phyloP scores from a whole-genome alignment of 1,284 basidiomycete species.

The Thelephora terrestris region DNA sequence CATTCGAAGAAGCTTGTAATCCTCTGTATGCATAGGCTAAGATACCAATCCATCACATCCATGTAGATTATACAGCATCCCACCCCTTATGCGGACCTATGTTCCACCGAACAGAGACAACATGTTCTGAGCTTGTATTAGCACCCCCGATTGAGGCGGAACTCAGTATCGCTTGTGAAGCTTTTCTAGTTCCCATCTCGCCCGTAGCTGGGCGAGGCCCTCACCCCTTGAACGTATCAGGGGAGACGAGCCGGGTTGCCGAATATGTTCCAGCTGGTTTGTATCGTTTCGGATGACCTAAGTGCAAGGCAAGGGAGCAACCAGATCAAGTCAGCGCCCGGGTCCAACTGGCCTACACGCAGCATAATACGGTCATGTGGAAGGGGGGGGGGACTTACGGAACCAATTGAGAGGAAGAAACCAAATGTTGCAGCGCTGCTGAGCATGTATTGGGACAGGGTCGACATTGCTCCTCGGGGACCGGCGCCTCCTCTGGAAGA shows the following conservation, averaged over 20 bases:
- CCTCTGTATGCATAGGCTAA: slow-evolving; percentile 6
- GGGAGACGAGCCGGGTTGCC: slow-evolving; percentile 42
- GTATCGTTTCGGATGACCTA: slow-evolving; percentile 73
- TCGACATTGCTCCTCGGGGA: slow-evolving; percentile 76
- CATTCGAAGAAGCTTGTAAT: slow-evolving; percentile 8
- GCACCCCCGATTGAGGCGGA: too few relatives aligned
- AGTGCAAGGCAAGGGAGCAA: slow-evolving; percentile 1
- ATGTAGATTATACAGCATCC: too few relatives aligned
- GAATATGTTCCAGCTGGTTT: slow-evolving; percentile 50
- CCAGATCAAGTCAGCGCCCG: background rate
- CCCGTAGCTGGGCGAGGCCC: slow-evolving; percentile 55
- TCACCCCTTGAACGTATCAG: slow-evolving; percentile 51
- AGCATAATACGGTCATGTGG: background rate
- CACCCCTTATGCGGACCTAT: too few relatives aligned
- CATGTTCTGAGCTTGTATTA: too few relatives aligned
- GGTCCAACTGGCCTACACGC: too few relatives aligned
- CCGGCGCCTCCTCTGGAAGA: slow-evolving; percentile 69
- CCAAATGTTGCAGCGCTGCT: slow-evolving; percentile 81
- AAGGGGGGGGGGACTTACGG: slow-evolving; percentile 35
- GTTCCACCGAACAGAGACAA: too few relatives aligned
- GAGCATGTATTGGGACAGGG: slow-evolving; percentile 91
- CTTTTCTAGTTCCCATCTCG: slow-evolving; percentile 62
- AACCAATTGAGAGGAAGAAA: slow-evolving; percentile 80
- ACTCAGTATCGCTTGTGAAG: slow-evolving; percentile 15
- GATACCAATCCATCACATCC: too few relatives aligned